A percentile compares a stretch with the other conserved stretches of the same genome.
Evolutionary conservation across 352 stramenopile species (phyloP).

Genomic region (Phytophthora pinifolia): DNA sequence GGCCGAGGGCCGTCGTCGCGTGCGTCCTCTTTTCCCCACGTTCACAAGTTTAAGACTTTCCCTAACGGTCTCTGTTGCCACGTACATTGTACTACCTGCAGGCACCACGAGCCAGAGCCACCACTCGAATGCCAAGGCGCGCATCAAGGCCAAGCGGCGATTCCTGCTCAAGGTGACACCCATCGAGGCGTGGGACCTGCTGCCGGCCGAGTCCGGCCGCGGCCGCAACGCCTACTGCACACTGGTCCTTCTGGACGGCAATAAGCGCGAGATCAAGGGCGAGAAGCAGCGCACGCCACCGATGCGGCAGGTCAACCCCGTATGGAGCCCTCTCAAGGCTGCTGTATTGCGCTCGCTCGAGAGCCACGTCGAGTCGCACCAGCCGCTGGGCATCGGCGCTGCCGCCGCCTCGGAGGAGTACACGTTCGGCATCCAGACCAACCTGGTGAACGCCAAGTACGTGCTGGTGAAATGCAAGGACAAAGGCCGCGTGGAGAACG

Average conservation of each 20-base stretch:
- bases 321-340: slow-evolving; percentile 85
- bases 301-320: slow-evolving; percentile 54
- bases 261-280: slow-evolving; percentile 86
- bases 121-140: slow-evolving; percentile 33
- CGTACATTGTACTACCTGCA: neutral
- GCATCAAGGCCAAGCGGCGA: slow-evolving; percentile 70
- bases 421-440: slow-evolving; percentile 83
- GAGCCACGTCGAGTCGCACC: slow-evolving; percentile 75
- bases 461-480: slow-evolving; percentile 89
- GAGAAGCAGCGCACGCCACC: slow-evolving; percentile 86
- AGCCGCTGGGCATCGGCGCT: slow-evolving; percentile 83
- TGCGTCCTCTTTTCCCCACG: slow-evolving; percentile 13
- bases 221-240: slow-evolving; percentile 82
- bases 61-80: neutral
- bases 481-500: slow-evolving; percentile 81
- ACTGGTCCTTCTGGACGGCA: slow-evolving; percentile 77
- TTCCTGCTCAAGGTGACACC: slow-evolving; percentile 86
- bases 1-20: slow-evolving; percentile 28
- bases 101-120: slow-evolving; percentile 27
- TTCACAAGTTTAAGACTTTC: neutral
- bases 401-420: slow-evolving; percentile 84
- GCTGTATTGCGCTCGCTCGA: slow-evolving; percentile 80
- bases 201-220: slow-evolving; percentile 57
- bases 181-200: slow-evolving; percentile 75
- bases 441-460: slow-evolving; percentile 76